Conservation (phyloP, 2,329 filamentous ascomycete species). For the Thelonectria blattea region DNA sequence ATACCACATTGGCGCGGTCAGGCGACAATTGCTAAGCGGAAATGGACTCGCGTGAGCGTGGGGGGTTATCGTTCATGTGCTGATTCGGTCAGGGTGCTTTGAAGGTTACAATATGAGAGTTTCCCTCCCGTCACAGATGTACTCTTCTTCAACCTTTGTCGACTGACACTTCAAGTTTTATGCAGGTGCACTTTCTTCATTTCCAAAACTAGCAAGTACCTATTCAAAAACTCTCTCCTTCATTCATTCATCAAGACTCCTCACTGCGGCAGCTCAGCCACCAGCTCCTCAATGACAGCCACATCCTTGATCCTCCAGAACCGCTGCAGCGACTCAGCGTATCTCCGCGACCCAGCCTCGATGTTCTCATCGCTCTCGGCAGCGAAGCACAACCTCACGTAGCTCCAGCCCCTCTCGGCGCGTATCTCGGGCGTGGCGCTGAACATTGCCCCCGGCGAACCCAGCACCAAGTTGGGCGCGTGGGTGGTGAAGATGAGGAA, state of each 20-base stretch:
- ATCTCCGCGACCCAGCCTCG: slow-evolving; percentile 63
- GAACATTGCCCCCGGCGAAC: slow-evolving; percentile 76
- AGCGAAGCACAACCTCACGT: slow-evolving; percentile 82
- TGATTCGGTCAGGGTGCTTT: neutral
- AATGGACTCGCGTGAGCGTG: neutral
- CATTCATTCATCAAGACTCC: neutral
- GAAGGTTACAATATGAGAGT: neutral
- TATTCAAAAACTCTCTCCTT: neutral
- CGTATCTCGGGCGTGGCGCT: slow-evolving; percentile 67
- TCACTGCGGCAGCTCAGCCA: slow-evolving; percentile 44
- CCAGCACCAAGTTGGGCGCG: slow-evolving; percentile 72
- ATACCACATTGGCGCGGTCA: neutral
- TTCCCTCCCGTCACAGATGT: neutral
- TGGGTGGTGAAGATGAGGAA: slow-evolving; percentile 75
- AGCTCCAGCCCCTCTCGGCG: slow-evolving; percentile 69
- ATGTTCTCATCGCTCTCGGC: slow-evolving; percentile 78
- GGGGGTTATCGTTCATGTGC: neutral
- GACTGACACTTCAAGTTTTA: too few species aligned
- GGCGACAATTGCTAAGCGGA: neutral
- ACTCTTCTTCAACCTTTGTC: neutral
- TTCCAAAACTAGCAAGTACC: neutral
- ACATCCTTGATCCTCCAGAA: slow-evolving; percentile 80
- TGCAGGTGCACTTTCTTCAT: neutral
- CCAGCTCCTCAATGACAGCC: slow-evolving; percentile 68
- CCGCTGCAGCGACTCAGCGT: slow-evolving; percentile 70